Evolutionary conservation across 345 rosid species (phyloP), one percentile per base, ranked within the genome.

Genomic region (Hypericum perforatum): DNA sequence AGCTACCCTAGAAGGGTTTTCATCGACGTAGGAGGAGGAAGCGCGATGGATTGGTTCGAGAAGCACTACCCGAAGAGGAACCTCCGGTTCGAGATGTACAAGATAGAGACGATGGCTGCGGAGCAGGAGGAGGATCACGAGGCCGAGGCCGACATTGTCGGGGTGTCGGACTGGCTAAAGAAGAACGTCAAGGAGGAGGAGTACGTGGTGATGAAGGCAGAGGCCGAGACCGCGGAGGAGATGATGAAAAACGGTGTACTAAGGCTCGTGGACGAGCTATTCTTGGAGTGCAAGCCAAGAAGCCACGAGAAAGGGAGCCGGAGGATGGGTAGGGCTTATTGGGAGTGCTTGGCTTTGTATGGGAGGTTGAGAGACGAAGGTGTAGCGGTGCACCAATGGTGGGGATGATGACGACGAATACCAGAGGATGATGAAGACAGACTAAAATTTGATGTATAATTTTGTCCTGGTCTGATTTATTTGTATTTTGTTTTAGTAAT

Each of bases 321-420:
- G 14, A 56, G 75, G 44, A 70, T 71, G 58, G 64, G 70, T 59
- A 80, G 79, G 69, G 83, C 83, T 63, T 85, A 89, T 8, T 85
- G 91, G 91, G 79, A 85, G 48, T 89, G 95, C 45, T 70, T 89
- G 76, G 89, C 97, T 58, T 50, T 85, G 67, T 85, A 81, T 43
- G 91, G 87, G 10, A 79, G 75, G 70, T 70, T 78, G n/a, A 79
- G 82, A 62, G 94, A 84, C 58, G 87, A 79, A 63, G 87, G 89
- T 51, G 67, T 84, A 64, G 96, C 85, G 3, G 85, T 81, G 59
- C 94, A 84, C 66, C 95, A 82, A 70, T 82, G 90, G 90, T 80
- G 88, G 95, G 82, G 84, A 75, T 82, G 61, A 74, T 36, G 7
- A 16, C 2, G 6, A 41, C n/a, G n/a, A 22, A 22, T 22, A 22